Base-by-base conservation (phyloP, 73 alveolate genomes). In the Paraurostyla sp. region DNA sequence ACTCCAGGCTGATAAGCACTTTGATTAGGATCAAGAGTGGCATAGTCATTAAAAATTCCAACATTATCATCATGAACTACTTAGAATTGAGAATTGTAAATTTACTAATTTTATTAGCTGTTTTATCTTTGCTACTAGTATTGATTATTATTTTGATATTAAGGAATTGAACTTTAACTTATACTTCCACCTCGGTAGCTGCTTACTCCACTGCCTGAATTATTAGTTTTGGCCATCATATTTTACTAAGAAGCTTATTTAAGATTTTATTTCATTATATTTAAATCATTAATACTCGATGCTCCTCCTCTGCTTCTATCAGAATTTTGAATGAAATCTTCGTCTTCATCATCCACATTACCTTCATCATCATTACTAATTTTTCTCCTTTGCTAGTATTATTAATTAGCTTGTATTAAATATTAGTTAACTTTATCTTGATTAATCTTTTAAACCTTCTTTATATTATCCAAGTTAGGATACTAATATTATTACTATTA, bases 41-140 rank as follows among this genome's bases (percentile, higher is more conserved):
- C 27, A 51, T n/a, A n/a, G n/a, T n/a, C n/a, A n/a, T 46, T n/a
- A 43, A 78, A 78, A 11, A 78, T 78, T 3, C 89, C 89, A 35
- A 49, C 58, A 4, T 49, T 42, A 23, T 73, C 87, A 73, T 73
- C 87, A 6, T 15, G 7, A 6, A 73, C 87, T 23, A 50, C 87
- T 73, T 73, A 40, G 58, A 25, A 73, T 1, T 43, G 68, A 1
- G 41, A 23, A 29, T 11, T 73, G 32, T 48, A 46, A 46, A 20
- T 46, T 46, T n/a, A n/a, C n/a, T n/a, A n/a, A n/a, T n/a, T n/a
- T n/a, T n/a, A n/a, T n/a, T n/a, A n/a, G n/a, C n/a, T 13, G 22
- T 22, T 35, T 63, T 16, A 63, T 32, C 58, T 15, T 32, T 35
- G 81, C 48, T 69, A 32, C 9, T 35, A 0, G 41, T 40, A 11